Percentiles rank a stretch among this genome's conserved stretches.
phyloP scores from a whole-genome alignment of 2,329 filamentous ascomycete species.

The Thermomyces lanuginosus region DNA sequence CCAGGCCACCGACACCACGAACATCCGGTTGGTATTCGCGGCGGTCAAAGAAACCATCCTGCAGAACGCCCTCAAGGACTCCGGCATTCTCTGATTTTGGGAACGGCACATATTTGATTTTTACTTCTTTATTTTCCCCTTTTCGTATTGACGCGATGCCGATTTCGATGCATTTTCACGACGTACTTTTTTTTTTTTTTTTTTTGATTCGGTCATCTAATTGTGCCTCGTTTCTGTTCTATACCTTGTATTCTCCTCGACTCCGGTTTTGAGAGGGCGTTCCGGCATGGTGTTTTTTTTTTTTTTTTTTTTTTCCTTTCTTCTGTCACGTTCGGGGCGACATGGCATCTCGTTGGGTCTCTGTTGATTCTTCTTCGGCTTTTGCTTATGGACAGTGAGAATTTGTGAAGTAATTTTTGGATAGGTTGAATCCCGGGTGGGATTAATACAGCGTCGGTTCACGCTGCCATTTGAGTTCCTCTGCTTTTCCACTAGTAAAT shows the following conservation, averaged over 20 bases:
- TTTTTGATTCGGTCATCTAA: not conserved
- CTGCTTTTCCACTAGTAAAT: no score
- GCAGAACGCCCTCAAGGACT: constrained; percentile 95
- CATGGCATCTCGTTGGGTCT: constrained; percentile 5
- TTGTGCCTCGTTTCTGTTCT: not conserved
- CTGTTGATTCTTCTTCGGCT: constrained; percentile 7
- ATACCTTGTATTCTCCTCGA: not conserved
- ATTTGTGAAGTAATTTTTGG: no score
- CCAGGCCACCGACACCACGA: constrained; percentile 96
- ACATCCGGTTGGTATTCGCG: constrained; percentile 92
- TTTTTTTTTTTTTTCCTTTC: constrained; percentile 4
- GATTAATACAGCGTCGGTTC: no score
- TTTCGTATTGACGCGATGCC: constrained; percentile 7
- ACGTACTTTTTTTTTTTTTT: constrained; percentile 1
- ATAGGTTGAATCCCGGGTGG: no score
- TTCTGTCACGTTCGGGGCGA: constrained; percentile 6
- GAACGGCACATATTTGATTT: constrained; percentile 1
- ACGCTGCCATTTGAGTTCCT: no score
- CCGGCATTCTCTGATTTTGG: constrained; percentile 58
- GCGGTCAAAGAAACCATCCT: constrained; percentile 98
- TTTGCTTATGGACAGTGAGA: constrained; percentile 8
- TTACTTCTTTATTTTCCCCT: constrained; percentile 7
- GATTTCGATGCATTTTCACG: constrained; percentile 1
- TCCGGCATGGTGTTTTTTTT: constrained; percentile 2
- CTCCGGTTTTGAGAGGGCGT: not conserved